These are phyloP conservation scores for Avicennia marina DNA, from an alignment of 257 asterid genomes.

Conservation along the genomic window DNA sequence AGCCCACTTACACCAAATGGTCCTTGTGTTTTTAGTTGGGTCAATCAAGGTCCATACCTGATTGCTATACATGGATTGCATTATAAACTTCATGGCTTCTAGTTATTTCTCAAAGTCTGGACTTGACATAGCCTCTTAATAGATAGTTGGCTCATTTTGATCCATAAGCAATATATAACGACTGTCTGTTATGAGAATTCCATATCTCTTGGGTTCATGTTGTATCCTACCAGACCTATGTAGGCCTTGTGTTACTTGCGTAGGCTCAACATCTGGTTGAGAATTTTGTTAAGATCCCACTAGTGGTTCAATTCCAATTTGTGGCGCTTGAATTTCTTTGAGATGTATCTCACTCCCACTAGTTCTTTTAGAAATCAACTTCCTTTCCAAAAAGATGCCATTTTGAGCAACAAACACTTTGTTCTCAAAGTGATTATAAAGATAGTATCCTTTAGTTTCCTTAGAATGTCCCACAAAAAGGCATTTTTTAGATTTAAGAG, in stretches of 20 bases:
- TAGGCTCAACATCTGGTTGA: too few species aligned
- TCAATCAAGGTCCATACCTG: neutral
- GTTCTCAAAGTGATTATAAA: too few species aligned
- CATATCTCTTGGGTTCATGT: neutral
- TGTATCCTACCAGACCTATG: too few species aligned
- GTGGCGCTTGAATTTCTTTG: neutral
- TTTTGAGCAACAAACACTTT: too few species aligned
- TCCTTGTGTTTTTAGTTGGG: neutral
- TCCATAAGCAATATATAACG: too few species aligned
- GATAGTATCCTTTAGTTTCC: neutral
- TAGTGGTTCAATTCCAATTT: fast-evolving
- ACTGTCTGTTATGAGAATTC: too few species aligned
- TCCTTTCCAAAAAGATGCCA: too few species aligned
- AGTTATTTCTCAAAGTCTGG: neutral
- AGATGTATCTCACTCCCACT: neutral
- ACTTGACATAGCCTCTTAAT: neutral
- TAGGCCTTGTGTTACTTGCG: too few species aligned
- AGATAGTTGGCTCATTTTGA: neutral
- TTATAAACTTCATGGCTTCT: neutral
- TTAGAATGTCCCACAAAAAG: neutral
- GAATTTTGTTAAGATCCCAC: neutral
- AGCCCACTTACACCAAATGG: neutral
- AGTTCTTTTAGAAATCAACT: too few species aligned
- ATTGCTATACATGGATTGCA: neutral
- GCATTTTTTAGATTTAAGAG: neutral